These are phyloP conservation scores for Lactarius sanguifluus DNA, from an alignment of 768 basidiomycete species.

Conservation along the genomic window DNA sequence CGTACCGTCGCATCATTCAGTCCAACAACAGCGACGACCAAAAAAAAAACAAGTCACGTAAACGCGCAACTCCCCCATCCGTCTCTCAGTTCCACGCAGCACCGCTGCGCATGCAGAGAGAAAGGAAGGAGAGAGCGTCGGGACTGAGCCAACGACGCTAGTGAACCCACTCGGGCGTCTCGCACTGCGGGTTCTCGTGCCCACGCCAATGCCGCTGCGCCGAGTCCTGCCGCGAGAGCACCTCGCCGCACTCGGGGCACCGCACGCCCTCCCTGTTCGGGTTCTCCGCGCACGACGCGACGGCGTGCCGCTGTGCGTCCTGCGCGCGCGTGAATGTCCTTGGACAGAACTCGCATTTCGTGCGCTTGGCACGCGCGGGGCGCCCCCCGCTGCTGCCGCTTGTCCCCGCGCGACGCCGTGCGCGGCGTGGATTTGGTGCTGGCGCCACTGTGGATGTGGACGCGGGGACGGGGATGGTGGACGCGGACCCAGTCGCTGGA, in stretches of 20 bases:
- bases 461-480: neutral
- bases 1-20: neutral
- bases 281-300: constrained; percentile 17
- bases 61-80: neutral
- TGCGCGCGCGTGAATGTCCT: constrained; percentile 22
- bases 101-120: too few species aligned
- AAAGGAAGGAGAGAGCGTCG: too few species aligned
- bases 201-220: constrained; percentile 26
- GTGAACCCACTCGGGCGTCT: constrained; percentile 6
- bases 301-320: constrained; percentile 17
- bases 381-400: neutral
- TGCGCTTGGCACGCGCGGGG: neutral
- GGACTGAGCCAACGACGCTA: too few species aligned
- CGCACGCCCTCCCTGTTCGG: neutral
- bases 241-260: constrained; percentile 20
- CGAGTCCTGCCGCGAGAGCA: constrained; percentile 22
- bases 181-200: constrained; percentile 18
- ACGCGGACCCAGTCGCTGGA: neutral
- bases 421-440: neutral
- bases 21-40: neutral
- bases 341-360: constrained; percentile 11
- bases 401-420: neutral
- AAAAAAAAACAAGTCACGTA: neutral
- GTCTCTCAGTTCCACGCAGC: too few species aligned
- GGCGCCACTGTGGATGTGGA: neutral